These are phyloP conservation scores for Arthrobotrys iridis DNA, from an alignment of 2,329 filamentous ascomycete species.

Conservation along the genomic window DNA sequence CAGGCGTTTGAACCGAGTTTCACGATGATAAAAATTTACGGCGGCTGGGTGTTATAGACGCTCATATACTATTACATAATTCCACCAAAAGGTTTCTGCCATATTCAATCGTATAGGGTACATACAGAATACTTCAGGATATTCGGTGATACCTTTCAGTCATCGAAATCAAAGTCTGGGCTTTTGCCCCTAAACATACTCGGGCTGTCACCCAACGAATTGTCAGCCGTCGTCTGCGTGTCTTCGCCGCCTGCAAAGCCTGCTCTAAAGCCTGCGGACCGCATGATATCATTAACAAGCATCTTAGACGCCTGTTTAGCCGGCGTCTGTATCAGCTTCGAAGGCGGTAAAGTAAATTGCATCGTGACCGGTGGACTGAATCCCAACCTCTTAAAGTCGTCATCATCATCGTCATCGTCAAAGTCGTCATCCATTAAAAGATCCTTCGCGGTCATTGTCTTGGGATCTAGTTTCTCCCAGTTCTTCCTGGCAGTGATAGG, in stretches of 20 bases:
- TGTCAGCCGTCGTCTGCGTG: constrained; percentile 40
- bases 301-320: constrained; percentile 81
- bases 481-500: constrained; percentile 69
- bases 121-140: too few species aligned
- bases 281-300: constrained; percentile 81
- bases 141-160: constrained; percentile 1
- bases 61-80: constrained; percentile 1
- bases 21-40: not conserved
- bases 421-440: constrained; percentile 52
- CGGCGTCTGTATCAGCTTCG: constrained; percentile 82
- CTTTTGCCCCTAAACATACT: constrained; percentile 27
- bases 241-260: constrained; percentile 50
- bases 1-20: not conserved
- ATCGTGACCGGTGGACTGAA: constrained; percentile 95
- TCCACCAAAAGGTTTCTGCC: not conserved
- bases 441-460: constrained; percentile 75
- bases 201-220: constrained; percentile 33
- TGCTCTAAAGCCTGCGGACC: constrained; percentile 71
- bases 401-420: constrained; percentile 68
- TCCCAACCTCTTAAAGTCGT: constrained; percentile 70
- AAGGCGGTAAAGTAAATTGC: constrained; percentile 81
- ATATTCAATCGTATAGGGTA: too few species aligned
- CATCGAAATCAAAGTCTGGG: constrained; percentile 30
- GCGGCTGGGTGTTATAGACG: not conserved
- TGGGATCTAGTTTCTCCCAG: constrained; percentile 69